Evolutionary conservation across 306 rosid genomes (phyloP).

Genomic region (Hippophae gyantsensis): DNA sequence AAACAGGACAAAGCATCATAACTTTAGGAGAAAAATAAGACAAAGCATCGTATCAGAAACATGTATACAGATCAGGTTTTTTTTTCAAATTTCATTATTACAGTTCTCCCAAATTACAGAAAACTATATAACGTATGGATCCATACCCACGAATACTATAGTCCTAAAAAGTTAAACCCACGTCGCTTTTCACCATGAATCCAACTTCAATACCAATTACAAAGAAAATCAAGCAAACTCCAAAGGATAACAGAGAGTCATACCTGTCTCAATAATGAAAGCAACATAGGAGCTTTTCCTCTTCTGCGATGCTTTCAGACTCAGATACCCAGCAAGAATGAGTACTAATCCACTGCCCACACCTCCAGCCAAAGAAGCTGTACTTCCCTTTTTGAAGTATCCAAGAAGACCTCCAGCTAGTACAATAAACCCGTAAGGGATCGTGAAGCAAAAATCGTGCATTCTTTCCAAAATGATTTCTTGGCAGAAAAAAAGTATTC

Average conservation of each 20-base stretch:
- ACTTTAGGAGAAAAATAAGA: too few species aligned
- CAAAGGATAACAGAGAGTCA: neutral
- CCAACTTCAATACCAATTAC: neutral
- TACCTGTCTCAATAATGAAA: constrained; percentile 56
- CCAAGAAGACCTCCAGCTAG: constrained; percentile 65
- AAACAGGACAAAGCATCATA: neutral
- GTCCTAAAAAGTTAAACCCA: neutral
- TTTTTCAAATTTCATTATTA: too few species aligned
- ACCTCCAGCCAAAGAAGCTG: constrained; percentile 64
- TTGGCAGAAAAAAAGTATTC: constrained; percentile 1
- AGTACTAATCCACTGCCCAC: constrained; percentile 49
- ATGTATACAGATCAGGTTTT: constrained; percentile 5
- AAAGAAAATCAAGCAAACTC: neutral
- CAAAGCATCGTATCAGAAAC: neutral
- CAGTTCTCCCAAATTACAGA: neutral
- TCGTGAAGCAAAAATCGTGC: constrained; percentile 93
- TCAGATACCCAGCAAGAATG: constrained; percentile 58
- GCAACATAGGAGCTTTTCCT: constrained; percentile 57
- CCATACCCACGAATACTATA: neutral
- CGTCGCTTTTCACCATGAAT: neutral
- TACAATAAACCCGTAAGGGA: constrained; percentile 67
- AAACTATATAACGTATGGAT: neutral
- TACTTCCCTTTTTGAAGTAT: constrained; percentile 62
- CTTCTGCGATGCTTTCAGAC: constrained; percentile 62
- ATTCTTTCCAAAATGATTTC: constrained; percentile 34